These are phyloP conservation scores for Polyplosphaeria fusca DNA, from an alignment of 495 filamentous ascomycete genomes.

Conservation along the genomic window DNA sequence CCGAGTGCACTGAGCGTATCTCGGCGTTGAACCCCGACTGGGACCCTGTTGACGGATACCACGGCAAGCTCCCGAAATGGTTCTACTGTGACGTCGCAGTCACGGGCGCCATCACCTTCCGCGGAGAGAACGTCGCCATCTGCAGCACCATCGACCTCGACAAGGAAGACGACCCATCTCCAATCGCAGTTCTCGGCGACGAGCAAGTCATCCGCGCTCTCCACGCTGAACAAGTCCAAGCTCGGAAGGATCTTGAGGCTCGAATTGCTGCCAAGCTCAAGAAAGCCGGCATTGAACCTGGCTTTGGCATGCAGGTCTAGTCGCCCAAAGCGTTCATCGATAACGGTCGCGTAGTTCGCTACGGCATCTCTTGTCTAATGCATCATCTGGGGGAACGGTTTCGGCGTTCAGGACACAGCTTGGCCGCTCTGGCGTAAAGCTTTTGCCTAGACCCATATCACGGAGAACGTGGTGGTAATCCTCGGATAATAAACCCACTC, in stretches of 20 bases:
- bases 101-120: conserved; percentile 18
- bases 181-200: neutral
- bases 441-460: too few species aligned
- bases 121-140: conserved; percentile 29
- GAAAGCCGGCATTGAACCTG: conserved; percentile 19
- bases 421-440: too few species aligned
- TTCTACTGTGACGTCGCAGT: conserved; percentile 13
- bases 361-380: too few species aligned
- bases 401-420: too few species aligned
- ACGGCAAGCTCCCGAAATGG: conserved; percentile 2
- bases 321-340: too few species aligned
- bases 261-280: conserved; percentile 11
- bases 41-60: conserved; percentile 61
- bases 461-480: too few species aligned
- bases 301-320: conserved; percentile 16
- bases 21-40: conserved; percentile 62
- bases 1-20: conserved; percentile 83
- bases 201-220: conserved; percentile 16
- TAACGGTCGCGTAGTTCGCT: too few species aligned
- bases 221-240: conserved; percentile 5
- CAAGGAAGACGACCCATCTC: conserved; percentile 14
- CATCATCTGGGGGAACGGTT: too few species aligned
- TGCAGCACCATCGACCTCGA: conserved; percentile 24
- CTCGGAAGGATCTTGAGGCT: conserved; percentile 5
- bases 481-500: too few species aligned